Evolutionary conservation across 2,329 filamentous ascomycete species (phyloP).

Genomic region (Bipolaris zeicola): DNA sequence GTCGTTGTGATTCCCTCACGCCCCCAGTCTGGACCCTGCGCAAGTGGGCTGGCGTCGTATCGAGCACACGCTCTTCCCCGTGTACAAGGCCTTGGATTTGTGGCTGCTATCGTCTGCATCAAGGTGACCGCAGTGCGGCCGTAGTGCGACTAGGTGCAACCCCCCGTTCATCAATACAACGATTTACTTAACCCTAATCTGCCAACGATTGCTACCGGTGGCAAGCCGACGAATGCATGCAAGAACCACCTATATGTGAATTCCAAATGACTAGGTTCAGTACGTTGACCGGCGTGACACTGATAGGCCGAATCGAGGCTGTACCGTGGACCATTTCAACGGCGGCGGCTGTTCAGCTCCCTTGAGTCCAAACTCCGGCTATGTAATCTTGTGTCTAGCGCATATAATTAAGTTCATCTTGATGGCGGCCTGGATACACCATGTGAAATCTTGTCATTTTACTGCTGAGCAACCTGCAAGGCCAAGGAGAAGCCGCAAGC

Average conservation of each 20-base stretch:
- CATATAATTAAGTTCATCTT: not conserved
- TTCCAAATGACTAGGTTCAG: not conserved
- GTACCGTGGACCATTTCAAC: not conserved
- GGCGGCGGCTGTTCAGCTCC: no score
- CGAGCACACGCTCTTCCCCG: not conserved
- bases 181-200: not conserved
- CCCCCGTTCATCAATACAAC: not conserved
- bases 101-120: conserved; percentile 2
- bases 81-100: conserved; percentile 3
- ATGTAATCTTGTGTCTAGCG: not conserved
- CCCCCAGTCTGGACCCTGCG: not conserved
- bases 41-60: conserved; percentile 1
- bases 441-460: not conserved
- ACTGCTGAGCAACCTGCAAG: not conserved
- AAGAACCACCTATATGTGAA: not conserved
- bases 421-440: not conserved
- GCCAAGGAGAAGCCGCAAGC: not conserved
- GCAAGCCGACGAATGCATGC: not conserved
- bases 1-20: not conserved
- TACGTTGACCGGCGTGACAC: not conserved
- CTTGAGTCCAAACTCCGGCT: not conserved
- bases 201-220: not conserved
- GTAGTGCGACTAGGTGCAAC: conserved; percentile 1
- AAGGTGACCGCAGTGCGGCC: conserved; percentile 5
- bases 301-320: not conserved